A percentile compares a stretch with the other conserved stretches of the same genome.
These are phyloP conservation scores for Rhizopogon rudus DNA, from an alignment of 768 basidiomycete genomes.

Conservation along the genomic window DNA sequence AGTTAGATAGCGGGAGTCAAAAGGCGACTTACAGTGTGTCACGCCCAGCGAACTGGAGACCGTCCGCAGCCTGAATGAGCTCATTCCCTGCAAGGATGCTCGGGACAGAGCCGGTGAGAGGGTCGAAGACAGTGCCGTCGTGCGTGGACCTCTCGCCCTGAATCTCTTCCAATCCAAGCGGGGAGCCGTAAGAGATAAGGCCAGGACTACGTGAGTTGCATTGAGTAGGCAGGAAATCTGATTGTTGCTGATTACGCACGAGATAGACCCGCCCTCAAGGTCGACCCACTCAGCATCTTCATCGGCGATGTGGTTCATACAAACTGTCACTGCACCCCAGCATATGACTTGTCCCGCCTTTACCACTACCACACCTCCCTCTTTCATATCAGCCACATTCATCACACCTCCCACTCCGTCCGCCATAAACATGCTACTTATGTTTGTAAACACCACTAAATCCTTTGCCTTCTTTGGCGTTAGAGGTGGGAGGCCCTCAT, in stretches of 20 bases:
- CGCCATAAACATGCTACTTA: constrained; percentile 44
- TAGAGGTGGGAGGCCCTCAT: constrained; percentile 72
- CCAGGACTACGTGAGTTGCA: constrained; percentile 35
- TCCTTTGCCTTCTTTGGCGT: constrained; percentile 33
- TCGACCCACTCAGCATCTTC: constrained; percentile 41
- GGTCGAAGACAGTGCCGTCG: constrained; percentile 52
- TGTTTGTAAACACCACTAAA: constrained; percentile 60
- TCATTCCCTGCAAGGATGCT: constrained; percentile 28
- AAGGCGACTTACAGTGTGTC: constrained; percentile 42
- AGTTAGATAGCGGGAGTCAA: constrained; percentile 12
- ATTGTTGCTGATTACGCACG: constrained; percentile 22
- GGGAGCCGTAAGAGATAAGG: constrained; percentile 35
- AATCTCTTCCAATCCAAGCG: constrained; percentile 55
- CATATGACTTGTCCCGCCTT: constrained; percentile 52
- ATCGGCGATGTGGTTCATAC: constrained; percentile 14
- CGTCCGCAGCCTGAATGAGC: constrained; percentile 66
- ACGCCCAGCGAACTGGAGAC: constrained; percentile 61
- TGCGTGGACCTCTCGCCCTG: constrained; percentile 46
- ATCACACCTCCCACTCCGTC: constrained; percentile 26
- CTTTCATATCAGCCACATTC: constrained; percentile 10
- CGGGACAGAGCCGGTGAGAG: constrained; percentile 29
- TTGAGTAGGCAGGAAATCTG: constrained; percentile 12
- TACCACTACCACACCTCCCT: constrained; percentile 44
- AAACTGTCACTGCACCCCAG: constrained; percentile 31
- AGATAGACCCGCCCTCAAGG: constrained; percentile 60